phyloP scores from a whole-genome alignment of 345 rosid species.

The Mallotus nudiflorus region DNA sequence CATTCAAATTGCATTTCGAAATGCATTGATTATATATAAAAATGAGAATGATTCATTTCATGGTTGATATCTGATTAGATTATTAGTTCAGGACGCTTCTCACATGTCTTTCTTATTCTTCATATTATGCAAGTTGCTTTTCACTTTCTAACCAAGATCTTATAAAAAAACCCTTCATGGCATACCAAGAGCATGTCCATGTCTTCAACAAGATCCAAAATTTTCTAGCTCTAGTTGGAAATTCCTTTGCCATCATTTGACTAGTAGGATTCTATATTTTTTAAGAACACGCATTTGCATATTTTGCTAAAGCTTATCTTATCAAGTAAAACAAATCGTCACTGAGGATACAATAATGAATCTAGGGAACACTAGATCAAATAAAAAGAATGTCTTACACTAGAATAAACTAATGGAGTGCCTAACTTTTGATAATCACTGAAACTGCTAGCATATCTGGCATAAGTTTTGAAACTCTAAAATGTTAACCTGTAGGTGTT shows the following conservation, averaged over 20 bases:
- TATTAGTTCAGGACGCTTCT: slow-evolving; percentile 1
- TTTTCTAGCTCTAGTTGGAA: slow-evolving; percentile 29
- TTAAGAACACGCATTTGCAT: slow-evolving; percentile 56
- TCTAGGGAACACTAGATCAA: background rate
- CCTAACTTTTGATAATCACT: background rate
- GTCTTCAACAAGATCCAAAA: too few species aligned
- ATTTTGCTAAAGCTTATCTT: slow-evolving; percentile 67
- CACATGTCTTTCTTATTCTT: slow-evolving; percentile 53
- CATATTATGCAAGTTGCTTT: slow-evolving; percentile 48
- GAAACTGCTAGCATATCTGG: too few species aligned
- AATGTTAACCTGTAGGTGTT: too few species aligned
- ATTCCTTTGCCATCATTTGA: slow-evolving; percentile 41
- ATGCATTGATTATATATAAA: background rate
- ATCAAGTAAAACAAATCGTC: slow-evolving; percentile 65
- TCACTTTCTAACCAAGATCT: slow-evolving; percentile 80
- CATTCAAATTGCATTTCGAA: slow-evolving; percentile 55
- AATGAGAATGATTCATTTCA: background rate
- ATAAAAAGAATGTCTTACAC: background rate
- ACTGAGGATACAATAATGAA: slow-evolving; percentile 28
- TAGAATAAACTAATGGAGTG: background rate
- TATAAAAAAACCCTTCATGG: slow-evolving; percentile 61
- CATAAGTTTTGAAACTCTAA: too few species aligned
- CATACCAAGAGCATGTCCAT: slow-evolving; percentile 55
- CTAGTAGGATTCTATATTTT: slow-evolving; percentile 47
- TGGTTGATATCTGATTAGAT: background rate